Evolutionary conservation across 2,329 filamentous ascomycete genomes (phyloP).

Genomic region (Calonectria fujianensis): DNA sequence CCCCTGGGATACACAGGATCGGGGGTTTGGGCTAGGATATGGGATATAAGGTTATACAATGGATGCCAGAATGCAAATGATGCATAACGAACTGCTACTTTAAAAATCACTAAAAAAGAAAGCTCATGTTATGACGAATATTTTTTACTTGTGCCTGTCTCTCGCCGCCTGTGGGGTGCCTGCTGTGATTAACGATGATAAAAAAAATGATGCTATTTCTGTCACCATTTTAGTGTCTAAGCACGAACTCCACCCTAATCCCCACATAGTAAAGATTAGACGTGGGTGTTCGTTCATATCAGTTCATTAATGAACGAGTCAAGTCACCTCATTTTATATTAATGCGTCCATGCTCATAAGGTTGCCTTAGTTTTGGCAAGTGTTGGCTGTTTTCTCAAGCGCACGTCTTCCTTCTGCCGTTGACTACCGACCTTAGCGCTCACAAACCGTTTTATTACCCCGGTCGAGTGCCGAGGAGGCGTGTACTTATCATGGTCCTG

Average conservation of each 20-base stretch:
- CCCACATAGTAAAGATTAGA: neutral
- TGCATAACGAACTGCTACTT: constrained; percentile 47
- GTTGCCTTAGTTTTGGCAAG: neutral
- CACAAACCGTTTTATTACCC: constrained; percentile 7
- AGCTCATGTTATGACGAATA: constrained; percentile 2
- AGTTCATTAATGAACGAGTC: neutral
- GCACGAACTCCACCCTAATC: neutral
- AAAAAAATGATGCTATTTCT: neutral
- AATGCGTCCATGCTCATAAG: neutral
- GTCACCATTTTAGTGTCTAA: neutral
- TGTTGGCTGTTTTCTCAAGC: neutral
- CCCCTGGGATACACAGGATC: constrained; percentile 47
- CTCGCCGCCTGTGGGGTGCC: neutral
- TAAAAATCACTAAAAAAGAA: constrained; percentile 1
- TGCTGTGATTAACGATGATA: neutral
- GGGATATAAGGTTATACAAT: constrained; percentile 54
- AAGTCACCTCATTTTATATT: neutral
- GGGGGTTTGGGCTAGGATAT: constrained; percentile 43
- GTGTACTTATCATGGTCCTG: constrained; percentile 14
- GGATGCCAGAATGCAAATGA: constrained; percentile 54
- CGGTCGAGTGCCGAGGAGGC: constrained; percentile 1
- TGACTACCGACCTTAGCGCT: constrained; percentile 11
- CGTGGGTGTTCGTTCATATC: neutral
- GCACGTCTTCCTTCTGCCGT: neutral
- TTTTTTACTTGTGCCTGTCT: neutral